phyloP scores from a whole-genome alignment of 257 asterid species.

The Gentiana macrophylla region DNA sequence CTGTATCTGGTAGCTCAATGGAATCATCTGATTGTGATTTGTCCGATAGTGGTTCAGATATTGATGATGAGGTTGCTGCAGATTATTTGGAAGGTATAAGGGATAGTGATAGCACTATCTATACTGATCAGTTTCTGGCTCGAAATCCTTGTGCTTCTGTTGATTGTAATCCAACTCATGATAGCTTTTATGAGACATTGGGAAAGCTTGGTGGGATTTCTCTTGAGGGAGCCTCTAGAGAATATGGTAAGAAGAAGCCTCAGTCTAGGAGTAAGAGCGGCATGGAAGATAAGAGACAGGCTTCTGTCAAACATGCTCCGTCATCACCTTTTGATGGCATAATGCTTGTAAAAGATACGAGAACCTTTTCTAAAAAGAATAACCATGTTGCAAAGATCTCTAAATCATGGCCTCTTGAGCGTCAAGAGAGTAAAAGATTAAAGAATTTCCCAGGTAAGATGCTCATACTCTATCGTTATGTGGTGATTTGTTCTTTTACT shows the following conservation, averaged over 20 bases:
- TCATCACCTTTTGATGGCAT: constrained; percentile 49
- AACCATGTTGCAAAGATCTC: constrained; percentile 45
- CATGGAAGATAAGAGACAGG: constrained; percentile 17
- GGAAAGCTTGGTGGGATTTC: constrained; percentile 64
- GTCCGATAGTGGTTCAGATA: constrained; percentile 55
- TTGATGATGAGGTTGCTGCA: constrained; percentile 80
- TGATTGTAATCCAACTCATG: constrained; percentile 24
- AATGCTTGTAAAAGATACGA: constrained; percentile 59
- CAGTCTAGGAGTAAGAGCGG: constrained; percentile 28
- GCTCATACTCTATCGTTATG: neutral
- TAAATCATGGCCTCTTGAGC: constrained; percentile 58
- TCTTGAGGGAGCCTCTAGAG: constrained; percentile 74
- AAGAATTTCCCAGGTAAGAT: constrained; percentile 50
- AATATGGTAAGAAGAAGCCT: constrained; percentile 49
- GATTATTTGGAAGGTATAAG: constrained; percentile 88
- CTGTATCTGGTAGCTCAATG: constrained; percentile 16
- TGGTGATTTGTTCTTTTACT: neutral
- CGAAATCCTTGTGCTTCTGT: constrained; percentile 24
- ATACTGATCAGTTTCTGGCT: constrained; percentile 50
- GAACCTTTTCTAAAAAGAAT: constrained; percentile 64
- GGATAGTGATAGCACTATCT: constrained; percentile 32
- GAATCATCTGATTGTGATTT: neutral
- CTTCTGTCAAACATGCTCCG: constrained; percentile 21
- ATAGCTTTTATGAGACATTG: constrained; percentile 35
- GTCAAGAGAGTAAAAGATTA: constrained; percentile 45